phyloP scores from a whole-genome alignment of 2,329 filamentous ascomycete species.

The Trichoderma sp. region DNA sequence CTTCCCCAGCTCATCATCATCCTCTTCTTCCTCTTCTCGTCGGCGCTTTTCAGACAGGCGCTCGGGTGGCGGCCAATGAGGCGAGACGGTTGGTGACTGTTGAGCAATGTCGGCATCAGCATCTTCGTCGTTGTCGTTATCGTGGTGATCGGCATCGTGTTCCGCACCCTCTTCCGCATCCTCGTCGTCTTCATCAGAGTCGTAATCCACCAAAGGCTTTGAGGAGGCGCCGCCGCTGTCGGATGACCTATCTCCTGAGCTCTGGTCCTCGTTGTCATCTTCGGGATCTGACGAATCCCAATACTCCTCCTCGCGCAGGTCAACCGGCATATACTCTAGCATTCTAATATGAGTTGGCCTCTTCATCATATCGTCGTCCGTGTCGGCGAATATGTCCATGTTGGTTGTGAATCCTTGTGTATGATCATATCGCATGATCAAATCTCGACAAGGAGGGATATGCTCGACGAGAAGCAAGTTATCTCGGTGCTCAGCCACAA shows the following conservation, averaged over 20 bases:
- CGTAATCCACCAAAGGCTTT: slow-evolving; percentile 87
- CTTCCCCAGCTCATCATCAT: slow-evolving; percentile 89
- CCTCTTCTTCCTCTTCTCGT: slow-evolving; percentile 78
- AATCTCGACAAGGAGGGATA: slow-evolving; percentile 78
- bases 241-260: slow-evolving; percentile 39
- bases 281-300: slow-evolving; percentile 90
- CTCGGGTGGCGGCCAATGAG: slow-evolving; percentile 66
- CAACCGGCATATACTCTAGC: slow-evolving; percentile 73
- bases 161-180: slow-evolving; percentile 65
- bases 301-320: slow-evolving; percentile 87
- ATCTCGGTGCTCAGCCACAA: slow-evolving; percentile 83
- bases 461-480: slow-evolving; percentile 76
- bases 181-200: slow-evolving; percentile 74
- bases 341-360: slow-evolving; percentile 58
- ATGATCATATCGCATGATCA: slow-evolving; percentile 79
- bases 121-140: slow-evolving; percentile 36
- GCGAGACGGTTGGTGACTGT: slow-evolving; percentile 26
- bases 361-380: slow-evolving; percentile 61
- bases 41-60: slow-evolving; percentile 85
- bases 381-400: slow-evolving; percentile 73
- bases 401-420: slow-evolving; percentile 68
- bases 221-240: slow-evolving; percentile 67
- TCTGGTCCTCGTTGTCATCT: slow-evolving; percentile 64
- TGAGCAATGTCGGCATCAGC: slow-evolving; percentile 35
- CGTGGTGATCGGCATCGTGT: slow-evolving; percentile 47